Conservation (phyloP, 2,329 filamentous ascomycete species). For the Escovopsis weberi region DNA sequence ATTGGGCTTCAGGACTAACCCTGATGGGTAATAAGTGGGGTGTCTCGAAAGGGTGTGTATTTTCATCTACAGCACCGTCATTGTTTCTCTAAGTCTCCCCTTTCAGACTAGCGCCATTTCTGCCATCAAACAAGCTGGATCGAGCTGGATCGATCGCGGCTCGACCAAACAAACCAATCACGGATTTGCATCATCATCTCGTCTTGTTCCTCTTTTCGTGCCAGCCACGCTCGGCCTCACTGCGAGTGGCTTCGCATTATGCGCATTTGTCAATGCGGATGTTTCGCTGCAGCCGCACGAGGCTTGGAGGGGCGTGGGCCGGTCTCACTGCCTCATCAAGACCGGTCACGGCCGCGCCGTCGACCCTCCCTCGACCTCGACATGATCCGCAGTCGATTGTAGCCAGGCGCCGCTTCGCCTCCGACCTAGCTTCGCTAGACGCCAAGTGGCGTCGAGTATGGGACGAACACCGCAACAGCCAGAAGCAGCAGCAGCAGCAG, state of each 20-base stretch:
- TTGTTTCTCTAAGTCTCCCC: too few species aligned
- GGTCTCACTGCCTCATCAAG: background rate
- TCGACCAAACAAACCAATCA: too few species aligned
- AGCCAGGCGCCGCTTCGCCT: constrained; percentile 21
- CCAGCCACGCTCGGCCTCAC: background rate
- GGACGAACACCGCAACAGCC: constrained; percentile 13
- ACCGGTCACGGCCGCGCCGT: constrained; percentile 1
- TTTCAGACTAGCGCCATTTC: too few species aligned
- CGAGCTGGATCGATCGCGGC: too few species aligned
- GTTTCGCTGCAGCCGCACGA: constrained; percentile 13
- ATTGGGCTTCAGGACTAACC: too few species aligned
- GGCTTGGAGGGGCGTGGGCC: constrained; percentile 8
- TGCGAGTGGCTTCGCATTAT: constrained; percentile 7
- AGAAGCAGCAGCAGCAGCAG: constrained; percentile 1
- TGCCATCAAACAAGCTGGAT: too few species aligned
- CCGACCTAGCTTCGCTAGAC: constrained; percentile 32
- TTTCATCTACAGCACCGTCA: too few species aligned
- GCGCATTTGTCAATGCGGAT: constrained; percentile 14
- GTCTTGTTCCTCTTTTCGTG: too few species aligned
- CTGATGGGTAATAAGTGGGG: too few species aligned
- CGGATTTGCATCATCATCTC: too few species aligned
- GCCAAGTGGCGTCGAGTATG: constrained; percentile 38
- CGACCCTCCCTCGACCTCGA: background rate
- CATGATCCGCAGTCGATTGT: constrained; percentile 2
- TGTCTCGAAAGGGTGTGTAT: too few species aligned